Evolutionary conservation across 139 green algal genomes (phyloP).

Genomic region (Zygnema circumcarinatum): DNA sequence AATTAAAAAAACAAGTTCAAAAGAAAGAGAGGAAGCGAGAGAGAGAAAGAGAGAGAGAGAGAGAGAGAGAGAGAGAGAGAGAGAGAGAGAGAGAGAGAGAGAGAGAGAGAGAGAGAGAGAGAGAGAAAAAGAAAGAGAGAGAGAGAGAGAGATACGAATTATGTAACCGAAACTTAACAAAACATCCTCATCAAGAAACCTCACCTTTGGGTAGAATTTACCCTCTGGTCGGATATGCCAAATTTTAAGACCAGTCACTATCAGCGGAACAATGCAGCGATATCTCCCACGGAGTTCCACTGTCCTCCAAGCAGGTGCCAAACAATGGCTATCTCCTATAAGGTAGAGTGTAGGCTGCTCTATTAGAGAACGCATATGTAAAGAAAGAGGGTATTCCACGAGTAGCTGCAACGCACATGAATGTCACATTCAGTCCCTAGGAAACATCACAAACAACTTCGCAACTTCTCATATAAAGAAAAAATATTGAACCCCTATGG

Average conservation of each 20-base stretch:
- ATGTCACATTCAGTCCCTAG: too few species aligned
- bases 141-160: too few species aligned
- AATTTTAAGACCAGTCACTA: conserved; percentile 81
- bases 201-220: conserved; percentile 75
- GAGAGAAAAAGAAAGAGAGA: too few species aligned
- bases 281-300: conserved; percentile 63
- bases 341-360: conserved; percentile 3
- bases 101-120: not conserved
- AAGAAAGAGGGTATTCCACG: not conserved
- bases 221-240: conserved; percentile 79
- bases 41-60: conserved; percentile 16
- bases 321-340: conserved; percentile 68
- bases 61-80: conserved; percentile 53
- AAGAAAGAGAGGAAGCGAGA: too few species aligned
- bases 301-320: conserved; percentile 66
- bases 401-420: conserved; percentile 27
- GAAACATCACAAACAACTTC: too few species aligned
- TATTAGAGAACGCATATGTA: too few species aligned
- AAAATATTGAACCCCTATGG: too few species aligned
- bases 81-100: not conserved
- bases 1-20: too few species aligned
- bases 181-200: too few species aligned
- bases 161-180: too few species aligned
- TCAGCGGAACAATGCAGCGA: conserved; percentile 69
- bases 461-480: too few species aligned